Evolutionary conservation across 2,329 filamentous ascomycete genomes (phyloP), one percentile per base, ranked within the genome.

Genomic region (Colletotrichum sojae): DNA sequence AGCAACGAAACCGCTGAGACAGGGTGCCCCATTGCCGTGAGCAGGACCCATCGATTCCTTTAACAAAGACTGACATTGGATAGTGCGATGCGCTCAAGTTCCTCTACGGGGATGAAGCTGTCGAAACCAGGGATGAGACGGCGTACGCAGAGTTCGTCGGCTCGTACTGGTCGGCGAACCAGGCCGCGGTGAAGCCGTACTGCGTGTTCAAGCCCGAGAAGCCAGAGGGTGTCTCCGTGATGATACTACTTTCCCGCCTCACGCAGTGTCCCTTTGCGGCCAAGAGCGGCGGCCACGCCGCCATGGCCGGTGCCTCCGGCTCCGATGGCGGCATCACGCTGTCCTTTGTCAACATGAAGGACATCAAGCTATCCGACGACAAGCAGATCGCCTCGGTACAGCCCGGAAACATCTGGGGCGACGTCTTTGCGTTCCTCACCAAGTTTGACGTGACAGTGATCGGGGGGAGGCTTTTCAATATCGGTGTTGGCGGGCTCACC

Each of bases 161-260:
- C 12, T 53, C 57, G 5, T 73, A 63, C 22, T 72, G 71, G 71
- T 73, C 71, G 5, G 5, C 40, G 4, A 56, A 65, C 15, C 72
- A 73, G 51, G 61, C 51, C 25, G 57, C 68, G 16, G 60, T 70
- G n/a, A 49, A 27, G 22, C 71, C 71, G 25, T 48, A 53, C 20
- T 79, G 74, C 82, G 81, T 76, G 3, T 79, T 72, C 27, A 83
- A 74, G 2, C 83, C 83, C 4, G 79, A 78, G 6, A 83, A 58
- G 1, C 69, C 76, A 3, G 58, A 63, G 6, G 73, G 77, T 4
- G 75, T 78, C 4, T 78, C 77, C 4, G 68, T 76, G 2, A 68
- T 72, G 9, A 70, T 79, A 5, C 81, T 12, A 82, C 82, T 64
- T n/a, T n/a, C 46, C 39, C 36, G 39, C 52, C 10, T 65, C 9